Evolutionary conservation across 208 protist species (phyloP).

Genomic region (Kentomonas sorsogonicus): DNA sequence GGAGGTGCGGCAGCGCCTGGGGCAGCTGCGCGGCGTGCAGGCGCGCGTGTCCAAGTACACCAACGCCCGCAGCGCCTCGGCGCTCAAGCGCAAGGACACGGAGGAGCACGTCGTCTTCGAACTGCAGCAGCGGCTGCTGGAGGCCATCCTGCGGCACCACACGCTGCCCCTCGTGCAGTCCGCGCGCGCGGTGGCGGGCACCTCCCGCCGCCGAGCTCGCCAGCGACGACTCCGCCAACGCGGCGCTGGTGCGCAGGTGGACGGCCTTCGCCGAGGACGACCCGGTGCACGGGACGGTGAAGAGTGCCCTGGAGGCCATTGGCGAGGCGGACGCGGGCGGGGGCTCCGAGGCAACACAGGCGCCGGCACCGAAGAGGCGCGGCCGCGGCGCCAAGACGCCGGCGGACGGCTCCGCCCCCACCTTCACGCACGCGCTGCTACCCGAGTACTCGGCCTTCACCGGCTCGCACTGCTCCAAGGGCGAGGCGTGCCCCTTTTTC

Average conservation of each 20-base stretch:
- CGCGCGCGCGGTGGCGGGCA: too few relatives aligned
- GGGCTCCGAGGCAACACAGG: not conserved
- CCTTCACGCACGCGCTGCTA: slow-evolving; percentile 6
- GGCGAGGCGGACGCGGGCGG: not conserved
- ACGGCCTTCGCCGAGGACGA: slow-evolving; percentile 3
- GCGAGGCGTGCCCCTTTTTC: slow-evolving; percentile 78
- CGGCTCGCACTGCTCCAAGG: slow-evolving; percentile 64
- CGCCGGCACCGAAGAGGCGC: not conserved
- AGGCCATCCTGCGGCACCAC: slow-evolving; percentile 56
- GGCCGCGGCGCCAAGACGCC: slow-evolving; percentile 11
- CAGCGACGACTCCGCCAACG: not conserved
- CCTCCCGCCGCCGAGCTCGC: too few relatives aligned
- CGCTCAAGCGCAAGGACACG: slow-evolving; percentile 41
- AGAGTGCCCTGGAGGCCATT: not conserved
- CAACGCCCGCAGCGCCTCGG: slow-evolving; percentile 27
- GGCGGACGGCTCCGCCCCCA: slow-evolving; percentile 1
- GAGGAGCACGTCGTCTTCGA: slow-evolving; percentile 53
- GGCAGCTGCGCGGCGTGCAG: slow-evolving; percentile 18
- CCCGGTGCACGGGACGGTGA: not conserved
- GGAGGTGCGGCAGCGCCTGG: slow-evolving; percentile 17
- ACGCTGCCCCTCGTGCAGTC: slow-evolving; percentile 47
- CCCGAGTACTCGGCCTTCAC: slow-evolving; percentile 28
- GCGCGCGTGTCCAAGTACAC: slow-evolving; percentile 19
- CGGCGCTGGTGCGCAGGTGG: not conserved
- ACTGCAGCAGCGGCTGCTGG: slow-evolving; percentile 62